Evolutionary conservation across 2,329 filamentous ascomycete species (phyloP).

Genomic region (Alternaria hordeiaustralica): DNA sequence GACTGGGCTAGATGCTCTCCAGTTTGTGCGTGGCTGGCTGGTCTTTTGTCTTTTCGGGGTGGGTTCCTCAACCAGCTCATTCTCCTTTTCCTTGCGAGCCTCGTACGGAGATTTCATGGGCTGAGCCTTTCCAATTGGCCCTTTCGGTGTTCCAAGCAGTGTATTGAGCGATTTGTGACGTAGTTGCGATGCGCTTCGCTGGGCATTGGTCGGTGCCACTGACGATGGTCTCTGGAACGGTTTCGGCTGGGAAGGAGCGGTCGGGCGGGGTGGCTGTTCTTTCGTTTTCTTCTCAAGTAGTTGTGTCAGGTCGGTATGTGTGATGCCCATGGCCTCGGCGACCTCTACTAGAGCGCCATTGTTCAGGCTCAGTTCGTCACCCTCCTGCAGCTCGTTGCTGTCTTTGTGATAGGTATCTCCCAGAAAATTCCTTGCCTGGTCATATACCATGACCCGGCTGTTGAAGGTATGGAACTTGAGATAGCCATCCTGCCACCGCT

Average conservation of each 20-base stretch:
- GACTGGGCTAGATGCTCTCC: conserved; percentile 24
- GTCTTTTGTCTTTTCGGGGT: conserved; percentile 51
- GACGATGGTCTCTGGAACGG: conserved; percentile 29
- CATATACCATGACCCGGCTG: conserved; percentile 87
- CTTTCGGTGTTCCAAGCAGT: conserved; percentile 69
- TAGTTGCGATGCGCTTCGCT: conserved; percentile 46
- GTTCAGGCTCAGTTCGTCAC: conserved; percentile 82
- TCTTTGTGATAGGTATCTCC: conserved; percentile 84
- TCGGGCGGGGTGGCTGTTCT: conserved; percentile 28
- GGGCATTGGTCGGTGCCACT: conserved; percentile 20
- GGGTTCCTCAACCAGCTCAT: conserved; percentile 42
- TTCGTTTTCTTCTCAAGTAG: conserved; percentile 73
- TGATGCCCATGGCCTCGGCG: conserved; percentile 72
- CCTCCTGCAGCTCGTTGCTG: conserved; percentile 72
- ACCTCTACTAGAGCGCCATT: conserved; percentile 81
- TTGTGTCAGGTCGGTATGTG: conserved; percentile 78
- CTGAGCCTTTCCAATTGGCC: conserved; percentile 66
- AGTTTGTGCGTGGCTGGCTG: conserved; percentile 8
- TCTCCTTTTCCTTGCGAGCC: conserved; percentile 45
- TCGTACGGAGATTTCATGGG: conserved; percentile 73
- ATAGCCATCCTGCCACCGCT: conserved; percentile 91
- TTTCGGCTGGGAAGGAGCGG: conserved; percentile 23
- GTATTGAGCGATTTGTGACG: conserved; percentile 67
- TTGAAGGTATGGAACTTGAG: conserved; percentile 92
- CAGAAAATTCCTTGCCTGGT: conserved; percentile 78